Percentiles rank a stretch among this genome's conserved stretches.
Conservation (phyloP, 768 basidiomycete species). For the Russula sp. region DNA sequence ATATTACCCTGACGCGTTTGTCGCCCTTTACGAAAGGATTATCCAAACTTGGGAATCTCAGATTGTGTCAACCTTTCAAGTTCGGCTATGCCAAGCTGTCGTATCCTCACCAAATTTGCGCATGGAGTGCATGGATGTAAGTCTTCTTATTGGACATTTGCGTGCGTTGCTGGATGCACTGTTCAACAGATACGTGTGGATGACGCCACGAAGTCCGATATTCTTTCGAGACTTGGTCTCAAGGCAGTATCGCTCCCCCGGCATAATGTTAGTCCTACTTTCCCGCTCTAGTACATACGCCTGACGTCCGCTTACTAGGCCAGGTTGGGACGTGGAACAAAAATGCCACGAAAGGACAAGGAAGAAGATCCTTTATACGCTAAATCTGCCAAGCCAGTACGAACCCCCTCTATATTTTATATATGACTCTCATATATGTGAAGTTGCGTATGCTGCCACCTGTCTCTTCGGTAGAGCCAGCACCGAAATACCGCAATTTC, state of each 20-base stretch:
- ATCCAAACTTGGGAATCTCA: not conserved
- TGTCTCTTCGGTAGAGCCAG: no score
- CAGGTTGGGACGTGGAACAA: no score
- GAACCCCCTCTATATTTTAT: not conserved
- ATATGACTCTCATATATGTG: no score
- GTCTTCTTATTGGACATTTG: not conserved
- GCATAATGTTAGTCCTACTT: not conserved
- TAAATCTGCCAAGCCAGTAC: no score
- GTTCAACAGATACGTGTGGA: slow-evolving; percentile 9
- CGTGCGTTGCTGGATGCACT: no score
- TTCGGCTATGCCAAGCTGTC: not conserved
- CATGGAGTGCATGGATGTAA: not conserved
- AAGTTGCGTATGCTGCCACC: no score
- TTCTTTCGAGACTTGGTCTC: not conserved
- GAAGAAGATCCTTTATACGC: not conserved
- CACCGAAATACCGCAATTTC: no score
- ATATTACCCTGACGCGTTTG: not conserved
- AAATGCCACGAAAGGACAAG: no score
- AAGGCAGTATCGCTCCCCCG: no score
- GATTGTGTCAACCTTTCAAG: not conserved
- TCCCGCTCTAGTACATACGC: not conserved
- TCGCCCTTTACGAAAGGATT: not conserved
- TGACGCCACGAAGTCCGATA: not conserved
- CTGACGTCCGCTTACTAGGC: not conserved
- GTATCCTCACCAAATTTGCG: not conserved